Evolutionary conservation across 2,329 filamentous ascomycete species (phyloP), one percentile per base, ranked within the genome.

Genomic region (Ophiostoma piceae): DNA sequence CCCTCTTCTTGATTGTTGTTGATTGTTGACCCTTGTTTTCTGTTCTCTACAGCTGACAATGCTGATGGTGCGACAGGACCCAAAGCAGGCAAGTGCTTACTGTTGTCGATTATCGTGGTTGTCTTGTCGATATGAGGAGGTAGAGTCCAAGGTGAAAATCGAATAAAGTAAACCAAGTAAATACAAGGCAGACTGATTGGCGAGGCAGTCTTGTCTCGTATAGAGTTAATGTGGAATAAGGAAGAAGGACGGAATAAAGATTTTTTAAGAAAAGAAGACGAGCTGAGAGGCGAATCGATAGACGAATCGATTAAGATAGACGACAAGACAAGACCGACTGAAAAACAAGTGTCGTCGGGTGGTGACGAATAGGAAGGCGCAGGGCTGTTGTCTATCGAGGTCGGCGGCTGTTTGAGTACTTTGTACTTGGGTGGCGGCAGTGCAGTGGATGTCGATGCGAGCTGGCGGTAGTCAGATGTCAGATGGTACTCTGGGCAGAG

Each of bases 1-100:
- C 35, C 19, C 37, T 16, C 8, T 8, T 47, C 5, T 47, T 47
- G 19, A 5, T 19, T 47, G 19, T 47, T n/a, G 7, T 29, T 29
- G 26, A 29, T 29, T 29, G 26, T 29, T 19, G 35, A 8, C 35
- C 35, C 16, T n/a, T 47, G 16, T 2, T 19, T 7, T 19, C 19
- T n/a, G 43, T n/a, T 14, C 41, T 14, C 16, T 19, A 16, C 5
- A 16, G 57, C 7, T n/a, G 32, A 12, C 22, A 37, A 14, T 16
- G 26, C 26, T 11, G 47, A 37, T 64, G 37, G 22, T 69, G 51
- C 11, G n/a, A 67, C 65, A 41, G 68, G 62, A 62, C 70, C 70
- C 26, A 68, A 71, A 69, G 29, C 66, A 69, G 70, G 16, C 66
- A 71, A 71, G 70, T 37, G 70, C 70, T 71, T 68, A 71, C 66